Evolutionary conservation across 257 asterid genomes (phyloP).

Genomic region (Galeopsis tetrahit): DNA sequence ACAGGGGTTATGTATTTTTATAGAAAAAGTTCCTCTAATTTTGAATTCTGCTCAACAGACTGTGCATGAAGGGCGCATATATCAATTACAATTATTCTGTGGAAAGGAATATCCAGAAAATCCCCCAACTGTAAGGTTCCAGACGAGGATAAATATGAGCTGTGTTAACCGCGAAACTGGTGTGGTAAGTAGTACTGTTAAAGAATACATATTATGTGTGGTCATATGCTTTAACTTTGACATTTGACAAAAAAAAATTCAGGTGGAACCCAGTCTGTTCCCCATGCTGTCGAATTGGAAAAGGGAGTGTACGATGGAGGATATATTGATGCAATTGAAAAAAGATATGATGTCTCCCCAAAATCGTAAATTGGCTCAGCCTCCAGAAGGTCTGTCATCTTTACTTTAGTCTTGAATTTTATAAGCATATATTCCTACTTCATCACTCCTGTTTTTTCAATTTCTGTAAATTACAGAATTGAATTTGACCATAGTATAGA

Average conservation of each 20-base stretch:
- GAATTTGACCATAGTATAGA: neutral
- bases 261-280: slow-evolving; percentile 78
- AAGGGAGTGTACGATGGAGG: slow-evolving; percentile 91
- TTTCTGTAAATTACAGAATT: neutral
- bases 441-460: neutral
- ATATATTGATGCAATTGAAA: slow-evolving; percentile 67
- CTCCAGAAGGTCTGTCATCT: slow-evolving; percentile 60
- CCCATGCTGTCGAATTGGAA: slow-evolving; percentile 83
- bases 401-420: slow-evolving; percentile 5
- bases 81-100: slow-evolving; percentile 76
- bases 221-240: neutral
- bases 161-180: slow-evolving; percentile 77
- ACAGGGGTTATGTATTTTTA: slow-evolving; percentile 8
- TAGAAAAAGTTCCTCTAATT: slow-evolving; percentile 26
- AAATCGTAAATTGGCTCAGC: slow-evolving; percentile 81
- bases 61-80: slow-evolving; percentile 84
- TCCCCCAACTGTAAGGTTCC: slow-evolving; percentile 79
- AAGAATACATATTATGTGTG: neutral
- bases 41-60: slow-evolving; percentile 48
- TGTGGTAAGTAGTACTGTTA: slow-evolving; percentile 49
- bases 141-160: slow-evolving; percentile 75
- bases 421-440: neutral
- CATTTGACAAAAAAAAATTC: slow-evolving; percentile 22
- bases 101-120: slow-evolving; percentile 80
- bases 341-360: slow-evolving; percentile 85